phyloP scores from a whole-genome alignment of 768 basidiomycete genomes.

The Suillus discolor region DNA sequence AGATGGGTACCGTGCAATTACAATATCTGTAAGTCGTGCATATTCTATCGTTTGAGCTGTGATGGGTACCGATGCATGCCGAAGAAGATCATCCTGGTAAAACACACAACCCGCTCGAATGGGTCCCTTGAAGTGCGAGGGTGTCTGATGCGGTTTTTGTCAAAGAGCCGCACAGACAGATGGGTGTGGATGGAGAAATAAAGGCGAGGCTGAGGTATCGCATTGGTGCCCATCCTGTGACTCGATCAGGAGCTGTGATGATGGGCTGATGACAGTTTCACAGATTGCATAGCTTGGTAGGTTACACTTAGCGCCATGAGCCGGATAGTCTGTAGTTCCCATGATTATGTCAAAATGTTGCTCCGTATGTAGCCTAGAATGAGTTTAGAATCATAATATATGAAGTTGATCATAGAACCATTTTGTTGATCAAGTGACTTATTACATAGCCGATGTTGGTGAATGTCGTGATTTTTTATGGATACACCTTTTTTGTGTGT shows the following conservation, averaged over 20 bases:
- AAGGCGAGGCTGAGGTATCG: slow-evolving; percentile 87
- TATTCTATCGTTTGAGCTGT: neutral
- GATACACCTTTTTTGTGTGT: slow-evolving; percentile 11
- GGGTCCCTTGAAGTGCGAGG: slow-evolving; percentile 36
- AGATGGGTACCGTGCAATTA: slow-evolving; percentile 28
- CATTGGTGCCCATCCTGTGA: neutral
- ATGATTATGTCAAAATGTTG: neutral
- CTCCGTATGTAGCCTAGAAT: neutral
- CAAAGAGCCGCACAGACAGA: slow-evolving; percentile 37
- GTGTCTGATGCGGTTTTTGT: slow-evolving; percentile 30
- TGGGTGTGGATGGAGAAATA: slow-evolving; percentile 75
- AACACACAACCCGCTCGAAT: slow-evolving; percentile 65
- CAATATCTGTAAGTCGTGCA: slow-evolving; percentile 12
- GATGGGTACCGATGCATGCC: slow-evolving; percentile 37
- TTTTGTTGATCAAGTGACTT: slow-evolving; percentile 7
- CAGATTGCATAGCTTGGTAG: neutral
- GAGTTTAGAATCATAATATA: neutral
- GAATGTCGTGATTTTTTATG: slow-evolving; percentile 11
- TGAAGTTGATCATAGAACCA: neutral
- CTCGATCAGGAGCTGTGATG: neutral
- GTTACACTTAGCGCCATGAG: no score
- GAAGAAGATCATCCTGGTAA: slow-evolving; percentile 90
- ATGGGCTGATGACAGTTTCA: neutral
- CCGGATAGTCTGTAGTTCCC: no score
- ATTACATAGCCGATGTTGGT: slow-evolving; percentile 10